Conservation (phyloP, 1,139 yeast genomes). For the Pichiaceae sp. region DNA sequence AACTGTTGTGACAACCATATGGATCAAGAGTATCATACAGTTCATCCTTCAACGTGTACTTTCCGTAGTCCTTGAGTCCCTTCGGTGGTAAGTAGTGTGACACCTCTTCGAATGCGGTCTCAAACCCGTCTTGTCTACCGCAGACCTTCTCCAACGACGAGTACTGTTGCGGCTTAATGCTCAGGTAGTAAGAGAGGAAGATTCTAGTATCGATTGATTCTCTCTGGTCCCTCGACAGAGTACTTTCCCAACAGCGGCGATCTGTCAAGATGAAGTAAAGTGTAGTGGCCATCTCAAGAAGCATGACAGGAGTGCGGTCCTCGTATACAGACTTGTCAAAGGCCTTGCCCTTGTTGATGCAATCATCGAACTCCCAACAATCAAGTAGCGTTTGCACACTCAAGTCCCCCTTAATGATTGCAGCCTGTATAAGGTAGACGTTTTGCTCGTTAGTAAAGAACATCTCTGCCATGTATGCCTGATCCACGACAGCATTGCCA, state of each 20-base stretch:
- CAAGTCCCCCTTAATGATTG: conserved; percentile 31
- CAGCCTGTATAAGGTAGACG: conserved; percentile 49
- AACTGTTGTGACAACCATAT: conserved; percentile 12
- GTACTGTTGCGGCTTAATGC: conserved; percentile 47
- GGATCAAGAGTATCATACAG: conserved; percentile 59
- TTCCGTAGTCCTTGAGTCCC: conserved; percentile 58
- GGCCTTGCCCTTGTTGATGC: conserved; percentile 37
- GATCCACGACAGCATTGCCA: conserved; percentile 37
- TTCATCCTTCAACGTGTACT: conserved; percentile 57
- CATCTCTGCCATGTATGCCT: conserved; percentile 35
- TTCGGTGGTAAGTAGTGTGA: conserved; percentile 59
- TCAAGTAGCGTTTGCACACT: conserved; percentile 43
- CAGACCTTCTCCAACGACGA: conserved; percentile 30
- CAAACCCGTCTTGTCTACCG: conserved; percentile 31
- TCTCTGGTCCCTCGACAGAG: conserved; percentile 20
- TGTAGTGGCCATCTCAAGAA: conserved; percentile 47
- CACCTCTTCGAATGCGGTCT: conserved; percentile 41
- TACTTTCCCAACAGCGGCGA: conserved; percentile 37
- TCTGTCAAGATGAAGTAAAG: conserved; percentile 50
- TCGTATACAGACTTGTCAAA: conserved; percentile 43
- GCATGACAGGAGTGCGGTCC: conserved; percentile 42
- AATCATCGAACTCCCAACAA: conserved; percentile 50
- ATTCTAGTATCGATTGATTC: conserved; percentile 10
- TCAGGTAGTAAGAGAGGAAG: conserved; percentile 30
- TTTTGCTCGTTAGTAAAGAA: conserved; percentile 45